Base-by-base conservation (phyloP, 2,329 filamentous ascomycete genomes). In the Chalaropsis ovoidea region DNA sequence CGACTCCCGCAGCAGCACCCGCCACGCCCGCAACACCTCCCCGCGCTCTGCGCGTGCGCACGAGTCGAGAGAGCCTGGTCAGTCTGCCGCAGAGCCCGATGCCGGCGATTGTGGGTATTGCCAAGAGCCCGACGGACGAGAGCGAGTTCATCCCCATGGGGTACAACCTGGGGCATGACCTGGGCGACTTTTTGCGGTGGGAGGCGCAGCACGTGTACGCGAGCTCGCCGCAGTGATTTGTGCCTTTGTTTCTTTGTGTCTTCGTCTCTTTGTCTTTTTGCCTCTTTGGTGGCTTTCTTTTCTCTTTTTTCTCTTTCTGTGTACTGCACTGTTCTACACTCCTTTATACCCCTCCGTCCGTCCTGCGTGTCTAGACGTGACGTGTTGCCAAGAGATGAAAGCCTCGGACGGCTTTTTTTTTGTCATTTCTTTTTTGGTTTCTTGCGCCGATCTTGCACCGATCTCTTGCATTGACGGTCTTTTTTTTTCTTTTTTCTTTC, bases 111-210 rank as follows among this genome's bases (percentile, higher is more conserved):
- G 75, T n/a, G n/a, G n/a, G n/a, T 31, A 31, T 31, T 31, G 31
- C 80, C 47, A 74, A 73, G 31, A 74, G 73, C 43, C 75, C 75
- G 27, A 74, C 75, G 52, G 76, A 74, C n/a, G 73, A 76, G 64
- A 63, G 61, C 52, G 70, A 69, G 71, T 74, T 69, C 72, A 73
- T 82, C 64, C 80, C 82, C 0, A 85, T 86, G 82, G 82, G 82
- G 0, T 85, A 80, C 70, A 86, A 86, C 68, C 75, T 86, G 1
- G 78, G 78, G 11, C 80, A 84, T 68, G 83, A 85, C 70, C 71
- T 85, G 47, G 80, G 80, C 1, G 82, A 85, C 68, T 85, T 83
- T 69, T 70, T 86, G 61, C 77, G 74, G 65, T 85, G 82, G 82
- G 82, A 83, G 71, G 74, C 79, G 3, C 78, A 82, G 69, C 75